These are phyloP conservation scores for Hyaloperonospora brassicae DNA, from an alignment of 352 stramenopile species.

Conservation along the genomic window DNA sequence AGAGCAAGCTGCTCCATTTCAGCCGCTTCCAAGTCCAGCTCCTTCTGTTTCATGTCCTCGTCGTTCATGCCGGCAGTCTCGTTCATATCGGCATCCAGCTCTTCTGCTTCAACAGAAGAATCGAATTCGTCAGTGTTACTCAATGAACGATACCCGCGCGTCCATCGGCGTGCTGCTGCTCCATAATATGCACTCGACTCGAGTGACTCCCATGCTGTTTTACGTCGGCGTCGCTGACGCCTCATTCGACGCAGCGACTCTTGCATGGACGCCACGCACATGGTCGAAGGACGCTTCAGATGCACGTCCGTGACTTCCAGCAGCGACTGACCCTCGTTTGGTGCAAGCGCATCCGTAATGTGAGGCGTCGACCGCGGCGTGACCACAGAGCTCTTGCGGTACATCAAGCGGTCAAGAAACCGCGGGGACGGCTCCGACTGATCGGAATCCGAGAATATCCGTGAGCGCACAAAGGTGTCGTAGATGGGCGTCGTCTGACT, in stretches of 20 bases:
- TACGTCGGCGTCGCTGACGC: conserved; percentile 31
- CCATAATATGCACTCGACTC: conserved; percentile 54
- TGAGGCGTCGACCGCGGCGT: conserved; percentile 41
- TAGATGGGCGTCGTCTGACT: conserved; percentile 29
- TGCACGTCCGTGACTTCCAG: conserved; percentile 49
- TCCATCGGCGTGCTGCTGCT: conserved; percentile 52
- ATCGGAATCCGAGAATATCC: conserved; percentile 45
- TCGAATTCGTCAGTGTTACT: conserved; percentile 52
- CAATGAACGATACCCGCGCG: conserved; percentile 50
- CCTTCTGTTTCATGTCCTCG: conserved; percentile 15
- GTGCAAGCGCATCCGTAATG: conserved; percentile 16
- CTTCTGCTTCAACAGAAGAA: conserved; percentile 12
- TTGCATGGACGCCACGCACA: conserved; percentile 44
- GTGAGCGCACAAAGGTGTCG: conserved; percentile 21
- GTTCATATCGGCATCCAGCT: conserved; percentile 13
- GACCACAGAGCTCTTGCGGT: conserved; percentile 49
- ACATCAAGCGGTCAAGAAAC: conserved; percentile 26
- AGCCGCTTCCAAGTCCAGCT: conserved; percentile 10
- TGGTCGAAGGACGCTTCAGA: conserved; percentile 44
- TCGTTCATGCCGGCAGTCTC: conserved; percentile 12
- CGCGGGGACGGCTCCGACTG: conserved; percentile 45
- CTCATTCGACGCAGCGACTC: conserved; percentile 32
- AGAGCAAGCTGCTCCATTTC: conserved; percentile 20
- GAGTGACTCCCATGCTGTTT: conserved; percentile 51
- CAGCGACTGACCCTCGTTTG: conserved; percentile 38